Evolutionary conservation across 768 basidiomycete species (phyloP).

Genomic region (Postia placenta): DNA sequence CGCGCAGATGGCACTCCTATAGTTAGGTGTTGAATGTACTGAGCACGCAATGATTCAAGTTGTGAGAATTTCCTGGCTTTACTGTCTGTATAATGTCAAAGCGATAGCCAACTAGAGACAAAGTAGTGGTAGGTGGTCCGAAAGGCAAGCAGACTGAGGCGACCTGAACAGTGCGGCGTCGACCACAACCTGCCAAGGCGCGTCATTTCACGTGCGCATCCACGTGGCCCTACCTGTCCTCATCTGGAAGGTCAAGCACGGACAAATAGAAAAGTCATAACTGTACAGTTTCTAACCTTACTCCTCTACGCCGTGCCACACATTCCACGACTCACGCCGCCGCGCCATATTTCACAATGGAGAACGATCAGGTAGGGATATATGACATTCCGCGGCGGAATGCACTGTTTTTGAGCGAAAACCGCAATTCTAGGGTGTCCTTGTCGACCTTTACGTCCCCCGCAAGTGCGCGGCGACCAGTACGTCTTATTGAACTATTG

Average conservation of each 20-base stretch:
- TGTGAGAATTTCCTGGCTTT: no score
- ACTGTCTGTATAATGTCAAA: no score
- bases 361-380: conserved; percentile 87
- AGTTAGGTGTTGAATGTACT: no score
- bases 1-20: no score
- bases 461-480: conserved; percentile 98
- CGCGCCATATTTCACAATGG: conserved; percentile 47
- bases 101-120: no score
- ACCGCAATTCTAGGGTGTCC: conserved; percentile 63
- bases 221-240: conserved; percentile 11
- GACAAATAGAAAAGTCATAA: conserved; percentile 17
- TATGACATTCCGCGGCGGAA: no score
- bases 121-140: no score
- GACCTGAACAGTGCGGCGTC: no score
- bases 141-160: no score
- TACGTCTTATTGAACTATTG: conserved; percentile 37
- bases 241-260: conserved; percentile 11
- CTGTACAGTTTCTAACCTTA: conserved; percentile 28
- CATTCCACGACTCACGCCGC: conserved; percentile 14
- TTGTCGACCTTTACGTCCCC: conserved; percentile 99
- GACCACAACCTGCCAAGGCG: no score
- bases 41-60: no score
- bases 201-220: conserved; percentile 11
- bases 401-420: no score
- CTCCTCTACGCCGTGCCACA: conserved; percentile 9